These are phyloP conservation scores for Debaryomyces sp. DNA, from an alignment of 1,139 yeast genomes.

Conservation along the genomic window DNA sequence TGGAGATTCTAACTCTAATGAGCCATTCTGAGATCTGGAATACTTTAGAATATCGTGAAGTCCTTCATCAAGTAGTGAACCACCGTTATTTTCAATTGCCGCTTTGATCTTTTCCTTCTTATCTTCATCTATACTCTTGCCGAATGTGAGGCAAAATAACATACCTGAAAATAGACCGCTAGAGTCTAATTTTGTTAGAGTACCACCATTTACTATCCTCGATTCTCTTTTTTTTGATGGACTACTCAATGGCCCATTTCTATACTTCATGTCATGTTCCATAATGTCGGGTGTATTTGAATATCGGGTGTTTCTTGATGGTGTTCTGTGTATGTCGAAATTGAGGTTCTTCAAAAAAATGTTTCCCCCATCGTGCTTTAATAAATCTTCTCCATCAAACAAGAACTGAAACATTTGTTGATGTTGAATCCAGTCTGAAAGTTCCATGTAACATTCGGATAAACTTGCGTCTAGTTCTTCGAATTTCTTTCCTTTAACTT, in stretches of 20 bases:
- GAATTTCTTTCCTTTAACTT: conserved; percentile 15
- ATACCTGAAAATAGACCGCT: conserved; percentile 21
- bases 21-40: conserved; percentile 11
- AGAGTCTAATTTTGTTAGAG: conserved; percentile 9
- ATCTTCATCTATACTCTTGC: conserved; percentile 33
- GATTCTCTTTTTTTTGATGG: conserved; percentile 14
- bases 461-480: conserved; percentile 18
- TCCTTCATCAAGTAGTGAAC: conserved; percentile 52
- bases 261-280: conserved; percentile 1
- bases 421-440: conserved; percentile 44
- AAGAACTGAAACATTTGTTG: conserved; percentile 30
- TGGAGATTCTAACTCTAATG: conserved; percentile 18
- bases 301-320: conserved; percentile 3
- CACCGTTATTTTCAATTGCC: conserved; percentile 53
- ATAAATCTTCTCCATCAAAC: conserved; percentile 14
- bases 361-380: conserved; percentile 8
- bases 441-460: conserved; percentile 35
- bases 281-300: background rate
- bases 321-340: background rate
- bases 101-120: conserved; percentile 38
- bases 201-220: conserved; percentile 8
- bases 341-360: background rate
- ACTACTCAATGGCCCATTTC: conserved; percentile 11
- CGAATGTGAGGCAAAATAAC: conserved; percentile 38
- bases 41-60: conserved; percentile 38